These are phyloP conservation scores for Tulasnella sp. DNA, from an alignment of 768 basidiomycete species.

Conservation along the genomic window DNA sequence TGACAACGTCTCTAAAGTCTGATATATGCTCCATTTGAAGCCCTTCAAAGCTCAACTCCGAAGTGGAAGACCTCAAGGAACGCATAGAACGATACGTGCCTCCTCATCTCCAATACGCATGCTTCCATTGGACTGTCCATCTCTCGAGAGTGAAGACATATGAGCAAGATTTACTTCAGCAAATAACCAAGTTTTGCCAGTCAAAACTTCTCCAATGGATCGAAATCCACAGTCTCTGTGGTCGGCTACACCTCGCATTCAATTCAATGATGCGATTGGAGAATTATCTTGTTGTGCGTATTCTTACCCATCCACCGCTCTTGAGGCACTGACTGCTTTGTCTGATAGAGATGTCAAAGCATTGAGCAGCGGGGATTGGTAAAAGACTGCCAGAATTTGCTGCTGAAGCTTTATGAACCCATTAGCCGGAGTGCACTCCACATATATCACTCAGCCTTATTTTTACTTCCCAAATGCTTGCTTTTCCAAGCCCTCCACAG, in stretches of 20 bases:
- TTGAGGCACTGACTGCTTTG: background rate
- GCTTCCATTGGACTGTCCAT: background rate
- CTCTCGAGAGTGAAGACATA: background rate
- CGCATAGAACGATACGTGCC: background rate
- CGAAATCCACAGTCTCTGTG: background rate
- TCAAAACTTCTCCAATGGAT: background rate
- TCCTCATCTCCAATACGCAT: background rate
- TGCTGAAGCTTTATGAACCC: no score
- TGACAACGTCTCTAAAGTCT: background rate
- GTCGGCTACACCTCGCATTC: background rate
- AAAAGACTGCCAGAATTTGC: no score
- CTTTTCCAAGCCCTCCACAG: background rate
- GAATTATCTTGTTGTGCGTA: background rate
- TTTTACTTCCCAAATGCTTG: no score
- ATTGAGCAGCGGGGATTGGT: no score
- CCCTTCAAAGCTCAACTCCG: conserved; percentile 1
- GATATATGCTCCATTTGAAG: background rate
- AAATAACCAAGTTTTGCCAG: background rate
- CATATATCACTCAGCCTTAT: no score
- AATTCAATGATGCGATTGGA: background rate
- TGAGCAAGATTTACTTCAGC: background rate
- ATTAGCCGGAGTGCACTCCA: no score
- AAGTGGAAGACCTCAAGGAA: background rate
- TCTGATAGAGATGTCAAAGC: no score
- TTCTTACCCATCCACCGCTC: background rate